Evolutionary conservation across 441 rosid species (phyloP).

Genomic region (Brassica hybrid): DNA sequence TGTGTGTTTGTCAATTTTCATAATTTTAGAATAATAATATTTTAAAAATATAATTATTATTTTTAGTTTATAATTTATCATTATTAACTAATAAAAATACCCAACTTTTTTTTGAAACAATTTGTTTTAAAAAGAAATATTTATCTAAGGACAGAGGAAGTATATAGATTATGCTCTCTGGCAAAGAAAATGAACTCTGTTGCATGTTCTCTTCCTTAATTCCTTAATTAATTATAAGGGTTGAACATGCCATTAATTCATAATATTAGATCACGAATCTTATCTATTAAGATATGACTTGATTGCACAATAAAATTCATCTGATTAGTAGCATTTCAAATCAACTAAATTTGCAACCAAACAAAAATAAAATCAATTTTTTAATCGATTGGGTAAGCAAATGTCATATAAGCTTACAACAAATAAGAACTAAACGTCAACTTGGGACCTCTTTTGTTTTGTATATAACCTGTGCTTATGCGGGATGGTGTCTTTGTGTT

Average conservation of each 20-base stretch:
- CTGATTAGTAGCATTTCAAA: background rate
- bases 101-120: too few relatives aligned
- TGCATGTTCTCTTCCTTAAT: background rate
- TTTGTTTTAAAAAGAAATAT: too few relatives aligned
- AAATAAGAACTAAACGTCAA: background rate
- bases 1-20: too few relatives aligned
- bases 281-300: background rate
- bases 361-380: background rate
- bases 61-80: too few relatives aligned
- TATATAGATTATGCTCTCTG: background rate
- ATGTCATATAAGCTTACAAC: slow-evolving; percentile 10
- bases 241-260: background rate
- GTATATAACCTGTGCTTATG: slow-evolving; percentile 13
- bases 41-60: too few relatives aligned
- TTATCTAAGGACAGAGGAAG: too few relatives aligned
- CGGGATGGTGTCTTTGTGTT: slow-evolving; percentile 44
- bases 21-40: too few relatives aligned
- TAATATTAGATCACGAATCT: background rate
- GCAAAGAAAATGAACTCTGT: background rate
- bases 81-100: too few relatives aligned
- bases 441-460: background rate
- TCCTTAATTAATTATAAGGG: background rate
- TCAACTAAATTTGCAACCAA: too few relatives aligned
- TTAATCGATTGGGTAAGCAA: background rate
- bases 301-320: background rate